phyloP scores from a whole-genome alignment of 2,329 filamentous ascomycete species.

The Fusarium hostae region DNA sequence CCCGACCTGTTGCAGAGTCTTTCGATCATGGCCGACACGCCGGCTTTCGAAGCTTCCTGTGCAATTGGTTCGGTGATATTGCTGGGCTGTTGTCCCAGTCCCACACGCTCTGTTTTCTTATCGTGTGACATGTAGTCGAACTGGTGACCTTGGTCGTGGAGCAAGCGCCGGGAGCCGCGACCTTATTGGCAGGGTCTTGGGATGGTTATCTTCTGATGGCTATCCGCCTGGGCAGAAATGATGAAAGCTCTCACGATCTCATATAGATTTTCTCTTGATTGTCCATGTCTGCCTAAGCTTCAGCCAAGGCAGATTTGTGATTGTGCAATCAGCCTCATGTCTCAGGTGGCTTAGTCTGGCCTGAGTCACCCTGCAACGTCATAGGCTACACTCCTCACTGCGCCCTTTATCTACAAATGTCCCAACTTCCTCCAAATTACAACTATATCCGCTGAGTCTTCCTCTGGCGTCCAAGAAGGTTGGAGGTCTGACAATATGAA shows the following conservation, averaged over 20 bases:
- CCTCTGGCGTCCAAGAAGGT: accelerated
- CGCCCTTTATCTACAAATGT: accelerated
- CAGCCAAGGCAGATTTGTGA: conserved; percentile 21
- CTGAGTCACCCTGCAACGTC: neutral
- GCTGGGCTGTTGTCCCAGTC: too few relatives aligned
- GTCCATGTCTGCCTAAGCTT: conserved; percentile 1
- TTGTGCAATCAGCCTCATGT: neutral
- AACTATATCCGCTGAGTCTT: accelerated
- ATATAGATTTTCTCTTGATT: too few relatives aligned
- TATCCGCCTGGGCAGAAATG: neutral
- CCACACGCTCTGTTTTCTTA: neutral
- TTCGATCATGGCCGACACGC: neutral
- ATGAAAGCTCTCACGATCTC: accelerated
- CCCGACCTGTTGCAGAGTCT: neutral
- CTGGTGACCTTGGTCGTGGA: too few relatives aligned
- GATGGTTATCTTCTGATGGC: neutral
- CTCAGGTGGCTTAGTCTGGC: neutral
- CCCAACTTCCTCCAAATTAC: accelerated
- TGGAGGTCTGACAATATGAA: too few relatives aligned
- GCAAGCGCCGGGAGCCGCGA: accelerated
- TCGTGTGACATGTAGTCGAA: neutral
- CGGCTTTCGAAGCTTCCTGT: neutral
- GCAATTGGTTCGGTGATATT: neutral
- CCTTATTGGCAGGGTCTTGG: too few relatives aligned
- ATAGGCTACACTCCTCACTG: too few relatives aligned